Percentiles rank a stretch among this genome's conserved stretches.
Conservation (phyloP, 116 monocot species). For the Papilionanthe hybrid region DNA sequence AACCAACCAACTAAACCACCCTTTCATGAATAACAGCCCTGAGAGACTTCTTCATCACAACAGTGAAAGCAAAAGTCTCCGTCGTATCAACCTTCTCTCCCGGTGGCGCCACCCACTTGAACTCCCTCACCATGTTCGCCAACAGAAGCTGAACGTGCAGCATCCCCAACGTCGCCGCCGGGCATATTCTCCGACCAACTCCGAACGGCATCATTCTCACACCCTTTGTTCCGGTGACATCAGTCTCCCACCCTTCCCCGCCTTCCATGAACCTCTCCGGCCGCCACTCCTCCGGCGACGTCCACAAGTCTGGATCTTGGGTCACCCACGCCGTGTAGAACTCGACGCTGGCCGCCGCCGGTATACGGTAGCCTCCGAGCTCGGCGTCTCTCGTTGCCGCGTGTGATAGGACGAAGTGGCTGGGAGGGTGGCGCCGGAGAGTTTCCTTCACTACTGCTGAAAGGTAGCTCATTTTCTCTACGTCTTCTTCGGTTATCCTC, state of each 20-base stretch:
- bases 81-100: constrained; percentile 46
- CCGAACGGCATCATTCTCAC: constrained; percentile 96
- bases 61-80: constrained; percentile 92
- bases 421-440: constrained; percentile 82
- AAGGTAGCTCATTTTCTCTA: constrained; percentile 69
- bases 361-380: constrained; percentile 68
- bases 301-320: constrained; percentile 65
- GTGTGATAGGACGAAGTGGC: constrained; percentile 88
- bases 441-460: constrained; percentile 87
- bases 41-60: constrained; percentile 81
- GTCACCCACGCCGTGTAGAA: constrained; percentile 89
- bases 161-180: constrained; percentile 63
- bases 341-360: constrained; percentile 66
- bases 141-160: constrained; percentile 78
- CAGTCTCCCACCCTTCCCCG: constrained; percentile 80
- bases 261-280: constrained; percentile 91
- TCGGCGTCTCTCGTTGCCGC: constrained; percentile 63
- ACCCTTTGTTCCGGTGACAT: constrained; percentile 65
- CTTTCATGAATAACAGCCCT: constrained; percentile 59
- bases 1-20: constrained; percentile 5
- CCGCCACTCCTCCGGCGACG: constrained; percentile 55
- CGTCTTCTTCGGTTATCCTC: constrained; percentile 55
- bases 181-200: constrained; percentile 81
- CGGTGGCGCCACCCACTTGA: constrained; percentile 47
- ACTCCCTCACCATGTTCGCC: constrained; percentile 73